Evolutionary conservation across 495 filamentous ascomycete species (phyloP), one percentile per base, ranked within the genome.

Genomic region (Amorphotheca resinae): DNA sequence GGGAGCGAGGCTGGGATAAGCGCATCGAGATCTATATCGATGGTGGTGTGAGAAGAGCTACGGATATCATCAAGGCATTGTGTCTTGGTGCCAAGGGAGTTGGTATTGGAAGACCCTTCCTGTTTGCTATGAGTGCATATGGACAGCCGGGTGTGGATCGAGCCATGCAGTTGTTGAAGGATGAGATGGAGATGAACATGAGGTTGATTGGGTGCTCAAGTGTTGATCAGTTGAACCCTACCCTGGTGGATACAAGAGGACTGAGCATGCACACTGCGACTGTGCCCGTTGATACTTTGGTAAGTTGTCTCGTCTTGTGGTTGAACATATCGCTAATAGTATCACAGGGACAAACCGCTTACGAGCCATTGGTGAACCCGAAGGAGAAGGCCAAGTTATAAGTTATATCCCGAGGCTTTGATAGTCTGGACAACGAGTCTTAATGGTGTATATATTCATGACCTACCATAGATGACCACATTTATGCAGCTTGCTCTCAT

Each of bases 131-230:
- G 91, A 84, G 77, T 33, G 74, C 88, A 9, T 98, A 98, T 59
- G 91, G 91, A 0, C 64, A 85, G 41, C 69, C 78, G 2, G 91
- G 91, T 46, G 89, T 95, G 20, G 79, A 91, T 50, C 72, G 86
- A 12, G 91, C 89, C 16, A 95, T 95, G 80, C 83, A 89, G 64
- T 67, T 98, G 50, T 74, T 98, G 46, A 93, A 85, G 68, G 91
- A 96, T 58, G 91, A 98, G 72, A 87, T 98, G 79, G 88, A 89
- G 69, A 95, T 96, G 89, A 84, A 84, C 53, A 96, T 98, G 91
- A 75, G 93, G 7, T 66, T 98, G 49, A 86, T 96, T 52, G 91
- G 91, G 11, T 81, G 76, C 22, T 70, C 68, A 1, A 76, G 56
- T 30, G 58, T 98, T 17, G 79, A 73, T 26, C 79, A 98, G 41